phyloP scores from a whole-genome alignment of 768 basidiomycete species.

The Suillus discolor region DNA sequence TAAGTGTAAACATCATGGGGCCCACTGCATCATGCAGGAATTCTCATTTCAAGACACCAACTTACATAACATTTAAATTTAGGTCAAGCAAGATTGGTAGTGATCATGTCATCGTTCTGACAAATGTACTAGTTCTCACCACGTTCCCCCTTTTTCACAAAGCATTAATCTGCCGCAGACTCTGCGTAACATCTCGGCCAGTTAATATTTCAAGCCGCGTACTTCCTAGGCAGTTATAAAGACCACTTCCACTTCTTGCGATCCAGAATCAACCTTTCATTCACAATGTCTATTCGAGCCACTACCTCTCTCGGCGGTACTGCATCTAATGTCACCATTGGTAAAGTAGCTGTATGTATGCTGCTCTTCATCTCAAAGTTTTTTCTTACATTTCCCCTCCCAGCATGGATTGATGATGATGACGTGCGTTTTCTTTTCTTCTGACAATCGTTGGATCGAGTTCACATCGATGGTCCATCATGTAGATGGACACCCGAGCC shows the following conservation, averaged over 20 bases:
- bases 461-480: neutral
- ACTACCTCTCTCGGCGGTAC: slow-evolving; percentile 36
- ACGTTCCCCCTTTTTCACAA: no score
- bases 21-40: no score
- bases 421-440: slow-evolving; percentile 38
- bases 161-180: neutral
- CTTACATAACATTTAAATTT: no score
- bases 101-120: no score
- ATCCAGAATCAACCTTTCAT: neutral
- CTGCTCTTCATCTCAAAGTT: neutral
- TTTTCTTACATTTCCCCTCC: neutral
- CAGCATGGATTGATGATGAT: slow-evolving; percentile 56
- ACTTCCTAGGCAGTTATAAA: neutral
- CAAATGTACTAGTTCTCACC: no score
- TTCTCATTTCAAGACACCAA: no score
- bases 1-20: no score
- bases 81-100: no score
- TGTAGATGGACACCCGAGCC: slow-evolving; percentile 45
- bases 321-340: neutral
- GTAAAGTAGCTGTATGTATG: slow-evolving; percentile 6
- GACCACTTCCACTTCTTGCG: neutral
- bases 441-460: neutral
- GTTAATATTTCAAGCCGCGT: neutral
- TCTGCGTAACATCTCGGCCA: neutral
- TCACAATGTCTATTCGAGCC: slow-evolving; percentile 28